phyloP scores from a whole-genome alignment of 129 eudicot genomes.

The Arctium minus region DNA sequence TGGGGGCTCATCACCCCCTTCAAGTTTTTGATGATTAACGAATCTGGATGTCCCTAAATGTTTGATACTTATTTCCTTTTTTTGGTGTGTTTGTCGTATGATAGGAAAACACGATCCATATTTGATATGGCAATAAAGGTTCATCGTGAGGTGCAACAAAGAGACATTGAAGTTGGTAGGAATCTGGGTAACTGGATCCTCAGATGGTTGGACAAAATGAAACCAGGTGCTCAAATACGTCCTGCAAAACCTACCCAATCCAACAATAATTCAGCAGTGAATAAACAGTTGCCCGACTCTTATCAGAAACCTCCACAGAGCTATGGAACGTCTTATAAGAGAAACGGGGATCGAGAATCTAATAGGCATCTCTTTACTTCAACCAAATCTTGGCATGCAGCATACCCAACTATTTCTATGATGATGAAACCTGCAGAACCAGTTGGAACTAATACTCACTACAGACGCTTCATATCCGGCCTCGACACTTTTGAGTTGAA shows the following conservation, averaged over 20 bases:
- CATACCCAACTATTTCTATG: constrained; percentile 45
- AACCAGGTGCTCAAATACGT: constrained; percentile 81
- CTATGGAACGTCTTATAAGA: constrained; percentile 22
- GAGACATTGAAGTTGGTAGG: constrained; percentile 89
- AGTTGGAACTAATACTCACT: constrained; percentile 44
- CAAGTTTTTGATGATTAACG: not conserved
- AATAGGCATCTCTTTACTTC: constrained; percentile 56
- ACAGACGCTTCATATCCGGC: constrained; percentile 28
- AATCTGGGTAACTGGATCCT: constrained; percentile 82
- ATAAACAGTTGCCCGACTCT: constrained; percentile 29
- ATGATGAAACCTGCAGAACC: constrained; percentile 40
- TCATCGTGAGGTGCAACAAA: constrained; percentile 70
- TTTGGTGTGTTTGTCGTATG: not conserved
- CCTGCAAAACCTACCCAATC: constrained; percentile 27
- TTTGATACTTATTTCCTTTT: not conserved
- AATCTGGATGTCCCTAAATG: not conserved
- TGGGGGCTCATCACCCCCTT: not conserved
- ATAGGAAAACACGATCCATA: constrained; percentile 64
- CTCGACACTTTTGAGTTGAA: constrained; percentile 26
- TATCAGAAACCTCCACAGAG: constrained; percentile 31
- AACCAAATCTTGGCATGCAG: constrained; percentile 37
- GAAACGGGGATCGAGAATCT: constrained; percentile 38
- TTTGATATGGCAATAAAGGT: constrained; percentile 72
- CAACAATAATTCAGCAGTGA: not conserved
- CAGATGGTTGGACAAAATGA: constrained; percentile 73